These are phyloP conservation scores for Boletus reticuloceps DNA, from an alignment of 768 basidiomycete species.

Conservation along the genomic window DNA sequence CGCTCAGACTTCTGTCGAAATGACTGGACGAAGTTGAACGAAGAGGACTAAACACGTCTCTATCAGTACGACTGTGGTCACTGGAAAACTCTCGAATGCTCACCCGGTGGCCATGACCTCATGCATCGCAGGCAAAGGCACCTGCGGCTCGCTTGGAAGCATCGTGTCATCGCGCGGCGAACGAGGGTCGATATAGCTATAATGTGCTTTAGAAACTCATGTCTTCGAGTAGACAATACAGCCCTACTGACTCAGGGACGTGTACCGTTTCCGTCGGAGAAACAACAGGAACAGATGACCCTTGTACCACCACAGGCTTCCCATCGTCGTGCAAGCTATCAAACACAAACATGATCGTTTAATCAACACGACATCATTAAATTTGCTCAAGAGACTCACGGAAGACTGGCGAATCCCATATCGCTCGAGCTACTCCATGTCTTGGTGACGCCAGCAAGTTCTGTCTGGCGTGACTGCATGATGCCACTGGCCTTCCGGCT, in stretches of 20 bases:
- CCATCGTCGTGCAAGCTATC: constrained; percentile 25
- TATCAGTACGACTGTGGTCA: background rate
- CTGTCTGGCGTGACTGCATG: constrained; percentile 26
- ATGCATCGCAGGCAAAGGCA: constrained; percentile 34
- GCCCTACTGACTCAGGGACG: constrained; percentile 28
- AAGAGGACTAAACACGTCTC: constrained; percentile 7
- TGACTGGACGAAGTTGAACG: constrained; percentile 16
- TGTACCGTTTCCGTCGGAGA: constrained; percentile 30
- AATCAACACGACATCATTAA: background rate
- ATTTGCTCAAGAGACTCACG: constrained; percentile 14
- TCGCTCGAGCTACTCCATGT: constrained; percentile 31
- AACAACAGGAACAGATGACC: constrained; percentile 8
- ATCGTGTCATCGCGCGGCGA: constrained; percentile 33
- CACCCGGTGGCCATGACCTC: constrained; percentile 30
- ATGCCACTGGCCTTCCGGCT: constrained; percentile 28
- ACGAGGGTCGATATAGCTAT: constrained; percentile 26
- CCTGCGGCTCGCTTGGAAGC: constrained; percentile 24
- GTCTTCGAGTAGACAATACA: background rate
- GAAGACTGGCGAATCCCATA: constrained; percentile 17
- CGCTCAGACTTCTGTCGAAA: constrained; percentile 18
- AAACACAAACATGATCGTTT: background rate
- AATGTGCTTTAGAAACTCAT: background rate
- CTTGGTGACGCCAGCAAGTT: constrained; percentile 30
- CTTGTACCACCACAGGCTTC: constrained; percentile 8
- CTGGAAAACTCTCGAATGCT: background rate